A percentile compares a stretch with the other conserved stretches of the same genome.
Evolutionary conservation across 257 asterid genomes (phyloP).

Genomic region (Lithospermum erythrorhizon): DNA sequence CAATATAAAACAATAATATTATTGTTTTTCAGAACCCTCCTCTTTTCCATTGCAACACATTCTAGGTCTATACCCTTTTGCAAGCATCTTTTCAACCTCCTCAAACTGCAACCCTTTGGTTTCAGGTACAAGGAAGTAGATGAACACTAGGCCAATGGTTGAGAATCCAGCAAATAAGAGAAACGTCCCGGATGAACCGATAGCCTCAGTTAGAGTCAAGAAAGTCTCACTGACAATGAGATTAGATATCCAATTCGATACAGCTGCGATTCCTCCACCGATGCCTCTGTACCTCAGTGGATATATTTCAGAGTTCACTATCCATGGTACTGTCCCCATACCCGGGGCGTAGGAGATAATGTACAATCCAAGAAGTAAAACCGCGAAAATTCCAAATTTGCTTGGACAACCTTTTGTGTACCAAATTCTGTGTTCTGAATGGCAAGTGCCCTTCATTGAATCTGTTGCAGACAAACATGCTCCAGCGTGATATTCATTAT

Average conservation of each 20-base stretch:
- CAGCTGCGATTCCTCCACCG: conserved; percentile 82
- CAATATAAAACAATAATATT: neutral
- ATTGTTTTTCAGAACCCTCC: neutral
- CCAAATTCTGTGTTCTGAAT: conserved; percentile 37
- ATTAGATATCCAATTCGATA: conserved; percentile 67
- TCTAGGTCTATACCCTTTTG: conserved; percentile 51
- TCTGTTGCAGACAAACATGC: conserved; percentile 40
- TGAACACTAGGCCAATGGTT: conserved; percentile 35
- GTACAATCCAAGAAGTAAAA: conserved; percentile 47
- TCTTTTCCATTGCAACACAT: neutral
- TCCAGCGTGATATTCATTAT: conserved; percentile 39
- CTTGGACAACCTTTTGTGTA: conserved; percentile 71
- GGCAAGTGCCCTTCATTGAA: conserved; percentile 20
- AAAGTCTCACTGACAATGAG: conserved; percentile 66
- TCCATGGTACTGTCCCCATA: conserved; percentile 74
- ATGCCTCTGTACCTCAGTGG: conserved; percentile 59
- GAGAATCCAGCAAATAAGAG: conserved; percentile 72
- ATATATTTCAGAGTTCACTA: conserved; percentile 75
- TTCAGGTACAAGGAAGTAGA: conserved; percentile 64
- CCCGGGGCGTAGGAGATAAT: conserved; percentile 66
- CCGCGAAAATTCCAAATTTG: conserved; percentile 45
- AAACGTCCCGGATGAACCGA: conserved; percentile 59
- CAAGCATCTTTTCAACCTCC: conserved; percentile 69
- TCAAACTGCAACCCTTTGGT: conserved; percentile 73
- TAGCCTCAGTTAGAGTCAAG: conserved; percentile 49